Conservation (phyloP, 73 alveolate species). For the Stentor coeruleus region DNA sequence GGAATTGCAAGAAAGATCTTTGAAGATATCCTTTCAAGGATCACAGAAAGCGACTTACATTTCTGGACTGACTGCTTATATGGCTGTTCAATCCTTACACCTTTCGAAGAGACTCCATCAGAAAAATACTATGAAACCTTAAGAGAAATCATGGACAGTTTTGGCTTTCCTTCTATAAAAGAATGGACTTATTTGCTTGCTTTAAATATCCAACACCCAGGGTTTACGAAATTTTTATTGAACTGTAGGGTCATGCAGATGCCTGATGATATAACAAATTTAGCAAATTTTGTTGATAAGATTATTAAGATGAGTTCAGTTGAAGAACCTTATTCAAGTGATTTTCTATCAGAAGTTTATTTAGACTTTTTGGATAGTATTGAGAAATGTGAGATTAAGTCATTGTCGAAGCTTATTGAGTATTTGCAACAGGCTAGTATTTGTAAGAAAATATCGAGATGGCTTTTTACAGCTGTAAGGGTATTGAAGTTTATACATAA, state of each 20-base stretch:
- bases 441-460: not conserved
- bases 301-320: not conserved
- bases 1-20: not conserved
- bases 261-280: not conserved
- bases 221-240: not conserved
- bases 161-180: not conserved
- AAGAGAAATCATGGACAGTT: not conserved
- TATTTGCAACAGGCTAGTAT: not conserved
- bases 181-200: slow-evolving; percentile 7
- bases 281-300: not conserved
- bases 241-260: not conserved
- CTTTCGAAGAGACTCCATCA: not conserved
- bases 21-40: slow-evolving; percentile 8
- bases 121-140: slow-evolving; percentile 2
- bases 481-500: slow-evolving; percentile 15
- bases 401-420: not conserved
- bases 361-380: not conserved
- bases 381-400: slow-evolving; percentile 3
- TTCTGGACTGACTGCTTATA: slow-evolving; percentile 7
- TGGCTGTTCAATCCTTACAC: not conserved
- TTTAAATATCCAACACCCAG: not conserved
- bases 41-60: not conserved
- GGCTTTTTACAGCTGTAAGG: slow-evolving; percentile 20
- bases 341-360: slow-evolving; percentile 1
- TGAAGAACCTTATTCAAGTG: not conserved